Percentiles rank a stretch among this genome's conserved stretches.
phyloP scores from a whole-genome alignment of 192 early-diverging fungal genomes.

The Coemansia sp. region DNA sequence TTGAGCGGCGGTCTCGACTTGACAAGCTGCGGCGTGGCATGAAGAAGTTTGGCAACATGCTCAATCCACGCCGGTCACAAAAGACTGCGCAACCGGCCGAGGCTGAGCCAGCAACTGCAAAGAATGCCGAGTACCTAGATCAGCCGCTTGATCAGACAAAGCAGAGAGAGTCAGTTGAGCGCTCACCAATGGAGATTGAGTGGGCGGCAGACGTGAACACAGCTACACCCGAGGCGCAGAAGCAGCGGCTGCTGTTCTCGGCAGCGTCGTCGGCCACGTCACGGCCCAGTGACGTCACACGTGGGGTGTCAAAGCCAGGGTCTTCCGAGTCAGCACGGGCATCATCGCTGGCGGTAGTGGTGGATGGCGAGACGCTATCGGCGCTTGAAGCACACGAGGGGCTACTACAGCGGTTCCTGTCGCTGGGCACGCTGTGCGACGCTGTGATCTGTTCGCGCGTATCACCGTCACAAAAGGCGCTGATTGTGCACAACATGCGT shows the following conservation, averaged over 20 bases:
- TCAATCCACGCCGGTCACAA: slow-evolving; percentile 10
- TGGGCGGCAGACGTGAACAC: neutral
- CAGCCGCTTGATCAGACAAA: too few relatives aligned
- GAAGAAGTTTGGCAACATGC: slow-evolving; percentile 39
- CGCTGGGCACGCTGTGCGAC: slow-evolving; percentile 71
- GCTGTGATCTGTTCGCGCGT: slow-evolving; percentile 91
- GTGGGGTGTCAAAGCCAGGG: slow-evolving; percentile 26
- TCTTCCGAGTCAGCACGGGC: neutral
- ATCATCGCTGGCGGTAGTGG: slow-evolving; percentile 69
- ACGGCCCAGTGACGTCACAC: slow-evolving; percentile 19
- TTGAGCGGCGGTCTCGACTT: slow-evolving; percentile 27
- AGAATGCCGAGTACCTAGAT: too few relatives aligned
- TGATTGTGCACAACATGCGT: slow-evolving; percentile 74
- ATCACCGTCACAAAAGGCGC: slow-evolving; percentile 85
- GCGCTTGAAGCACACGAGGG: slow-evolving; percentile 55
- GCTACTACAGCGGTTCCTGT: slow-evolving; percentile 64
- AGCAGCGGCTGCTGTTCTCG: neutral
- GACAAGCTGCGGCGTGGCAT: slow-evolving; percentile 42
- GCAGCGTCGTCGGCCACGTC: slow-evolving; percentile 6
- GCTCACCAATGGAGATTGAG: neutral
- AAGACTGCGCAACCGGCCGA: too few relatives aligned
- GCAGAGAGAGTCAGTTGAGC: neutral
- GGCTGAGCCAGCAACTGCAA: too few relatives aligned
- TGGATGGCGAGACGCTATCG: slow-evolving; percentile 86
- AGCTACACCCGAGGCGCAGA: neutral